Conservation (phyloP, 2,329 filamentous ascomycete species). For the Rosellinia necatrix region DNA sequence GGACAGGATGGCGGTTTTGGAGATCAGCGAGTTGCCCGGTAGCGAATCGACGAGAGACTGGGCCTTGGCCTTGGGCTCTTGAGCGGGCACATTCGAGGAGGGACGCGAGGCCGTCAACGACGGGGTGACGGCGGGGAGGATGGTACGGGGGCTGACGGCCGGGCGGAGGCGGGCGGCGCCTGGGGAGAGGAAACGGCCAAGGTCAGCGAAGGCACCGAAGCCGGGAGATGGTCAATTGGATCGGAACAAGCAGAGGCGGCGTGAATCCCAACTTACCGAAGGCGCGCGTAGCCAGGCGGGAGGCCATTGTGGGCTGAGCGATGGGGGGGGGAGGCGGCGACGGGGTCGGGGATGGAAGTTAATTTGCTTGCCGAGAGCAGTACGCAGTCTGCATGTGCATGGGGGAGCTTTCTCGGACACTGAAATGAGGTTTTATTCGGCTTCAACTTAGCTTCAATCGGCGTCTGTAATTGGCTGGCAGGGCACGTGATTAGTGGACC, state of each 20-base stretch:
- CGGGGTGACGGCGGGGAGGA: constrained; percentile 42
- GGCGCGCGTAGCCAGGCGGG: constrained; percentile 93
- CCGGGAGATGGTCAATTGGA: constrained; percentile 15
- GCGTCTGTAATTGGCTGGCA: constrained; percentile 32
- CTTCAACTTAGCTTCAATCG: constrained; percentile 29
- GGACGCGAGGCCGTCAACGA: constrained; percentile 70
- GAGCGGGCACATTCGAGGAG: constrained; percentile 76
- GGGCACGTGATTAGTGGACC: constrained; percentile 36
- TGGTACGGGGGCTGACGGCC: constrained; percentile 66
- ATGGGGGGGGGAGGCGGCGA: constrained; percentile 52
- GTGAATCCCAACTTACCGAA: constrained; percentile 70
- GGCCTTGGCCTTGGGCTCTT: constrained; percentile 96
- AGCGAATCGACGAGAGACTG: constrained; percentile 93
- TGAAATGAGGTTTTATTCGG: constrained; percentile 44
- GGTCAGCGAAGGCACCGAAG: constrained; percentile 35
- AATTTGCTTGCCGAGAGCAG: constrained; percentile 48
- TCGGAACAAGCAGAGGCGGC: neutral
- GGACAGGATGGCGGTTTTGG: constrained; percentile 97
- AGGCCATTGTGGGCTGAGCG: constrained; percentile 91
- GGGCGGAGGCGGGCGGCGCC: constrained; percentile 91
- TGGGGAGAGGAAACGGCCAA: constrained; percentile 43
- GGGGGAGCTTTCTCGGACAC: constrained; percentile 32
- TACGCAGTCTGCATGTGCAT: constrained; percentile 19
- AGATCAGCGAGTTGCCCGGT: constrained; percentile 88
- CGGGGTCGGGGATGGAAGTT: constrained; percentile 46